Base-by-base conservation (phyloP, 2,329 filamentous ascomycete genomes). In the Chaetomiaceae sp. region DNA sequence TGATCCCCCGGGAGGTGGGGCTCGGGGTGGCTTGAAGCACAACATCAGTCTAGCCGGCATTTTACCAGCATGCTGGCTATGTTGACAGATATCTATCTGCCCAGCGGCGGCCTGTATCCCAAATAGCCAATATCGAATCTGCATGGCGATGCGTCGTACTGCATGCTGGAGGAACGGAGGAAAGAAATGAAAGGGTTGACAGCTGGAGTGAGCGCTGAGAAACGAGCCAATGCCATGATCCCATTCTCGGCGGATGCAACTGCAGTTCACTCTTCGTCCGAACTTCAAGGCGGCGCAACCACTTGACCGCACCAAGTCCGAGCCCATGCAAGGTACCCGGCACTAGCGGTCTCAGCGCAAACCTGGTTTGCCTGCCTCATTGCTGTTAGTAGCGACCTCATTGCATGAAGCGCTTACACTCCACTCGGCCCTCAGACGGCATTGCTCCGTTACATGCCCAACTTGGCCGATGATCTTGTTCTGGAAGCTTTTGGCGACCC, bases 291-390 rank as follows among this genome's bases (percentile, higher is more conserved):
- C 48, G 27, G 42, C 53, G 48, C 50, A 14, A 38, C 42, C 40
- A 47, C 49, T 50, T 33, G 32, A 42, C 34, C 27, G 36, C 23
- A 27, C 51, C 45, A 23, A 42, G 38, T 30, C 21, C 40, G 47
- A 48, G 33, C 30, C 34, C 48, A 58, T 62, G 61, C 61, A 62
- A 62, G 61, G 61, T 62, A 62, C 61, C 61, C 61, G 61, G 54
- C 50, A 55, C 57, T 55, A 57, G 49, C 50, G 43, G 49, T 52
- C 50, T 45, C 47, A 32, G 37, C 37, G 38, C 52, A 52, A 57
- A 56, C 54, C 52, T 53, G 49, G 51, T 54, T 57, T 51, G 41
- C 16, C 33, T 48, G 46, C 18, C 47, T 43, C 32, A 38, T 45
- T 45, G 42, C 43, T 44, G 42, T 23, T 20, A 36, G 13, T 16